Conservation (phyloP, 2,329 filamentous ascomycete species). For the Xylariaceae sp. region DNA sequence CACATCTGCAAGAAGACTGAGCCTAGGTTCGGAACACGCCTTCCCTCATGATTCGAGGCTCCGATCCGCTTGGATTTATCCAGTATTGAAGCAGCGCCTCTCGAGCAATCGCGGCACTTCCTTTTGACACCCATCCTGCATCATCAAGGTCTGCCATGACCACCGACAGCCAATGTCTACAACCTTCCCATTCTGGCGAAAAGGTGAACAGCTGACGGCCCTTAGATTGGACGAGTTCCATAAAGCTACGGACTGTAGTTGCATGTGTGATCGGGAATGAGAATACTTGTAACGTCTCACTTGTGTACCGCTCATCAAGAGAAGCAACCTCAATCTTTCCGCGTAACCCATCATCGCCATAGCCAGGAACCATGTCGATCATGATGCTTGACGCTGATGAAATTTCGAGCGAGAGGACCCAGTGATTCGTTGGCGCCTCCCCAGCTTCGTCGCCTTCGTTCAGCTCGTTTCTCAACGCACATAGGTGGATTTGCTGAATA, state of each 20-base stretch:
- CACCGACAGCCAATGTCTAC: conserved; percentile 3
- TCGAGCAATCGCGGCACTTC: background rate
- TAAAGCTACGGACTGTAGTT: background rate
- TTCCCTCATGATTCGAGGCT: background rate
- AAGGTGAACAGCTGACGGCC: background rate
- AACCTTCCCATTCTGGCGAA: conserved; percentile 1
- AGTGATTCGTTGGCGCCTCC: background rate
- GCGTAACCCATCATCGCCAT: conserved; percentile 1
- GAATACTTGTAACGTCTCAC: background rate
- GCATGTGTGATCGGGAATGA: conserved; percentile 2
- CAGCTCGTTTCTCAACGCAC: background rate
- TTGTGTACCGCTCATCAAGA: conserved; percentile 1
- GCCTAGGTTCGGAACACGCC: background rate
- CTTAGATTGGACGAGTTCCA: background rate
- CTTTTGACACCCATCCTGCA: background rate
- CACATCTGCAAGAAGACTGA: background rate
- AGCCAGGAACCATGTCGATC: conserved; percentile 5
- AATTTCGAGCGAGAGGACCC: conserved; percentile 1
- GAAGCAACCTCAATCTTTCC: background rate
- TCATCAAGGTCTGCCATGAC: conserved; percentile 3
- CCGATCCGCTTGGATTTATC: background rate
- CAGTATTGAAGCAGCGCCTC: background rate
- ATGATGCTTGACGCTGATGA: background rate
- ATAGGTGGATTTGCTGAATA: background rate
- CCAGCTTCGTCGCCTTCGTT: conserved; percentile 1